Conservation (phyloP, 129 eudicot genomes). For the Apium graveolens region DNA sequence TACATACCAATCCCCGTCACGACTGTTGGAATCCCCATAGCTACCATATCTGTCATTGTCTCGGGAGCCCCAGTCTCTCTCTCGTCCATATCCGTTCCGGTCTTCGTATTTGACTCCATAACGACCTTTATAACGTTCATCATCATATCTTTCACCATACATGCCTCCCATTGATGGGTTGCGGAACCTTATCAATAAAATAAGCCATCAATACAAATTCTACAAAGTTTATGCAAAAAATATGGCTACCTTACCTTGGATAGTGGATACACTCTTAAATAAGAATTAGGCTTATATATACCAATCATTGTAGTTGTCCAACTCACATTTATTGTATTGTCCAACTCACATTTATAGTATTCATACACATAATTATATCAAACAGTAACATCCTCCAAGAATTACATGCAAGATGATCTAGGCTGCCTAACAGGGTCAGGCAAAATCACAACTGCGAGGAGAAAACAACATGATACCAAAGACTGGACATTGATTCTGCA, state of each 20-base stretch:
- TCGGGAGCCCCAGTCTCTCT: slow-evolving; percentile 48
- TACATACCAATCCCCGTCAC: slow-evolving; percentile 48
- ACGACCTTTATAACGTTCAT: slow-evolving; percentile 34
- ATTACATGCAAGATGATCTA: neutral
- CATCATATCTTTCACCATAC: slow-evolving; percentile 40
- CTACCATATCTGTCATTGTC: slow-evolving; percentile 53
- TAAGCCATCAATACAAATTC: neutral
- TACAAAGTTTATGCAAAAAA: neutral
- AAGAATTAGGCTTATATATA: neutral
- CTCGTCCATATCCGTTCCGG: slow-evolving; percentile 76
- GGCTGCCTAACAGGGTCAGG: neutral
- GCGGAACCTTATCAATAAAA: slow-evolving; percentile 50
- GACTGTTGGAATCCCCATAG: slow-evolving; percentile 52
- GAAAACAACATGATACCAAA: neutral
- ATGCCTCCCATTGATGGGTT: slow-evolving; percentile 55
- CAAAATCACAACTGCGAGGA: neutral
- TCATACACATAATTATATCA: neutral
- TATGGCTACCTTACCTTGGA: neutral
- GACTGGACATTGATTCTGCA: neutral
- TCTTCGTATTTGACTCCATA: slow-evolving; percentile 63
- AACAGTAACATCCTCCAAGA: neutral
- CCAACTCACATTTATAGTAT: too few relatives aligned
- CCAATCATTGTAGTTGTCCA: neutral
- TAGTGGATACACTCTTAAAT: neutral
- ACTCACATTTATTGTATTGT: too few relatives aligned